phyloP scores from a whole-genome alignment of 1,284 basidiomycete genomes.

The Trichosporon sp. region DNA sequence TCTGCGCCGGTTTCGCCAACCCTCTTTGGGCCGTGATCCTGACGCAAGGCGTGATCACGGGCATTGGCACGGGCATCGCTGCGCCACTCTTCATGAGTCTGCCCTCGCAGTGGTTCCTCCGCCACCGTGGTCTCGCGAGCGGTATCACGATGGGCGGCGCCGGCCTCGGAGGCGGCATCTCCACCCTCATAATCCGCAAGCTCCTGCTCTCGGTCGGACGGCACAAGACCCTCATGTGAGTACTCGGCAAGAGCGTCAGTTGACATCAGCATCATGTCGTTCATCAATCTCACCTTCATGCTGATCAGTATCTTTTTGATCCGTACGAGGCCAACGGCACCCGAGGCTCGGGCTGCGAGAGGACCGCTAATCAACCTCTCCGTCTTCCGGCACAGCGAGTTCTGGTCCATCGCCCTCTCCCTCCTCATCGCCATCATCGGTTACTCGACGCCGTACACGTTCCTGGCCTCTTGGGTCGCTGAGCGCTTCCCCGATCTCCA shows the following conservation, averaged over 20 bases:
- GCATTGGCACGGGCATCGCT: conserved; percentile 41
- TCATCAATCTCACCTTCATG: conserved; percentile 39
- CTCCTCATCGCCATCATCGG: conserved; percentile 39
- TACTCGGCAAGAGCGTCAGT: not conserved
- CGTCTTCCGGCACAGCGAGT: conserved; percentile 20
- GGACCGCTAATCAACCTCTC: conserved; percentile 41
- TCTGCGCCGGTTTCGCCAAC: conserved; percentile 23
- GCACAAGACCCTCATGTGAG: conserved; percentile 43
- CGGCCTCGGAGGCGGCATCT: conserved; percentile 42
- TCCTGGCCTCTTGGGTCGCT: conserved; percentile 35
- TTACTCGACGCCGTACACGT: conserved; percentile 41
- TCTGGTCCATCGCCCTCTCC: conserved; percentile 38
- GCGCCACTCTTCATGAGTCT: conserved; percentile 49
- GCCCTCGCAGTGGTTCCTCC: conserved; percentile 51
- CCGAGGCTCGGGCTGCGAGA: conserved; percentile 37
- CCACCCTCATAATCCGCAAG: conserved; percentile 35
- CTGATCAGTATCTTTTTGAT: conserved; percentile 38
- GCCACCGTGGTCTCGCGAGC: conserved; percentile 42
- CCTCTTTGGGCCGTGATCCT: conserved; percentile 26
- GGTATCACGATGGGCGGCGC: conserved; percentile 49
- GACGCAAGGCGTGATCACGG: conserved; percentile 39
- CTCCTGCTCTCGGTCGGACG: conserved; percentile 40
- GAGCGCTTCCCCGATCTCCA: conserved; percentile 30
- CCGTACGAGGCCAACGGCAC: conserved; percentile 41
- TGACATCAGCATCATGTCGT: conserved; percentile 43